phyloP scores from a whole-genome alignment of 768 basidiomycete genomes.

The Royoungia palumana region DNA sequence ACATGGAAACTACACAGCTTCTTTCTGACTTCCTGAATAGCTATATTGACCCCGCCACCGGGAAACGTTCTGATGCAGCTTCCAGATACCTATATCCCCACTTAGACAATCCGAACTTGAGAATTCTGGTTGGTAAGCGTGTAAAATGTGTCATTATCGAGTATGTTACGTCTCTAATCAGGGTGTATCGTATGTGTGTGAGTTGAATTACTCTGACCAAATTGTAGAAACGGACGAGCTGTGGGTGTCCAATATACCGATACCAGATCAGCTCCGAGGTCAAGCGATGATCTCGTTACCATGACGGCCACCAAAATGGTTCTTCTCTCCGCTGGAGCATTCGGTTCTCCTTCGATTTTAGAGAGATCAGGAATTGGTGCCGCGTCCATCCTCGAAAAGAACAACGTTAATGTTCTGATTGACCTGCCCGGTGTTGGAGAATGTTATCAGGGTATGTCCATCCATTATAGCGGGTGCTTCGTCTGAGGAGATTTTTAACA shows the following conservation, averaged over 20 bases:
- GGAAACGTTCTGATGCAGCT: conserved; percentile 29
- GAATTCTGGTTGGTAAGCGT: conserved; percentile 28
- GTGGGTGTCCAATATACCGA: conserved; percentile 38
- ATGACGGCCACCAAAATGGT: conserved; percentile 35
- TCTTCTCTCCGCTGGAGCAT: conserved; percentile 38
- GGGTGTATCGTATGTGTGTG: background rate
- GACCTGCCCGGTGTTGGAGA: conserved; percentile 44
- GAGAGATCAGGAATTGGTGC: conserved; percentile 50
- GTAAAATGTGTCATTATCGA: conserved; percentile 37
- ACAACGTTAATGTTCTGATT: conserved; percentile 29
- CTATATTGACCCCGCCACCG: conserved; percentile 47
- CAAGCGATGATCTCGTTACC: background rate
- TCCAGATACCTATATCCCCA: conserved; percentile 39
- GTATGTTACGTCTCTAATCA: conserved; percentile 17
- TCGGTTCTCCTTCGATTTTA: conserved; percentile 49
- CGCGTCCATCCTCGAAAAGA: conserved; percentile 24
- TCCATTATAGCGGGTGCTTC: background rate
- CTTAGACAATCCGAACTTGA: conserved; percentile 28
- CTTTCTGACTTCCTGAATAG: conserved; percentile 28
- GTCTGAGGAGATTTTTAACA: background rate
- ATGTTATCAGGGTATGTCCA: conserved; percentile 35
- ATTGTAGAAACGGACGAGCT: conserved; percentile 31
- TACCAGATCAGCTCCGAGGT: conserved; percentile 19
- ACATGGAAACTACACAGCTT: background rate
- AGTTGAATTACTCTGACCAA: background rate